A percentile compares a stretch with the other conserved stretches of the same genome.
Conservation (phyloP, 805 yeast species). For the Isabelozyma rhagii region DNA sequence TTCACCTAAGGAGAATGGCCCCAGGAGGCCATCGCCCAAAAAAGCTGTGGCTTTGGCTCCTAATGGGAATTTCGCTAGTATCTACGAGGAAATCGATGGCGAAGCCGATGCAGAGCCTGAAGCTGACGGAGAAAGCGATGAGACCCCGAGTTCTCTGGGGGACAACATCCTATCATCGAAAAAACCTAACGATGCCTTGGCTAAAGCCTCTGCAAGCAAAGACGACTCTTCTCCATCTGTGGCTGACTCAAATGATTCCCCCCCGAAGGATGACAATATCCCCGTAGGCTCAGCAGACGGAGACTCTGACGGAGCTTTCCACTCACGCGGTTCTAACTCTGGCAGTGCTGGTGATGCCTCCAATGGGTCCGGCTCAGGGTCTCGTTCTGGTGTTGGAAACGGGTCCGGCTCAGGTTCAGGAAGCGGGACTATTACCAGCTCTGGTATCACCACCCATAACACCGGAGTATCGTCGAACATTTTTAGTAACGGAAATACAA, state of each 20-base stretch:
- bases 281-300: background rate
- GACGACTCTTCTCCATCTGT: slow-evolving; percentile 3
- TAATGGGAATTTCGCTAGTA: background rate
- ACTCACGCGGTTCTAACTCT: background rate
- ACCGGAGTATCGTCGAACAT: slow-evolving; percentile 2
- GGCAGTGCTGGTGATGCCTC: slow-evolving; percentile 4
- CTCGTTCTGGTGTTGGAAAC: background rate
- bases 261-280: background rate
- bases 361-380: slow-evolving; percentile 5
- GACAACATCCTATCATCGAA: background rate
- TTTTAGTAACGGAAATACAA: slow-evolving; percentile 5
- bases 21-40: background rate
- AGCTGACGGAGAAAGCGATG: background rate
- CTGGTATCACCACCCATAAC: background rate
- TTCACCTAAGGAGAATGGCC: background rate
- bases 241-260: background rate
- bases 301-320: background rate
- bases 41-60: background rate
- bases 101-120: background rate
- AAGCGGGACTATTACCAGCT: background rate
- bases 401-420: slow-evolving; percentile 3
- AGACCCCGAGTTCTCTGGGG: background rate
- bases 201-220: slow-evolving; percentile 2
- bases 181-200: slow-evolving; percentile 1
- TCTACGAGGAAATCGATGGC: background rate